These are phyloP conservation scores for Chalciporus sp. DNA, from an alignment of 1,284 basidiomycete species.

Conservation along the genomic window DNA sequence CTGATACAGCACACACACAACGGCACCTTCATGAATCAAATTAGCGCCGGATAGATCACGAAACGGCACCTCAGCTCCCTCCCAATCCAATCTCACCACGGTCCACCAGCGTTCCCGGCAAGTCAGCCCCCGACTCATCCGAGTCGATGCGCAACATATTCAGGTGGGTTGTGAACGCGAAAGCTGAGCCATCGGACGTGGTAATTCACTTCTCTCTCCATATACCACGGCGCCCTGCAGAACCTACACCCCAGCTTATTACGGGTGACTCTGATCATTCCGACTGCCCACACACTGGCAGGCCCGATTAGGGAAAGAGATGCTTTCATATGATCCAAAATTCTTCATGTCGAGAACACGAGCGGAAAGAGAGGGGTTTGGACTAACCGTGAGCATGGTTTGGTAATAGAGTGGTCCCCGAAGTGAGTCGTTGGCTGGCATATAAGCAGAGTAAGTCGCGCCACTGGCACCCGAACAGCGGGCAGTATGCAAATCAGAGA, in stretches of 20 bases:
- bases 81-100: not conserved
- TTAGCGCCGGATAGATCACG: not conserved
- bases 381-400: slow-evolving; percentile 31
- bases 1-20: slow-evolving; percentile 12
- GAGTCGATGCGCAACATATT: not conserved
- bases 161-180: slow-evolving; percentile 7
- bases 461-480: too few species aligned
- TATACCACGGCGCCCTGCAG: slow-evolving; percentile 44
- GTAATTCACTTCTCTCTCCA: slow-evolving; percentile 49
- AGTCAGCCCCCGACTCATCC: not conserved
- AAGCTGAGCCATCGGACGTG: slow-evolving; percentile 26
- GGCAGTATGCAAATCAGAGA: too few species aligned
- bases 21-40: slow-evolving; percentile 1
- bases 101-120: too few species aligned
- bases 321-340: slow-evolving; percentile 23
- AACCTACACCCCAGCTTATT: too few species aligned
- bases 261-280: too few species aligned
- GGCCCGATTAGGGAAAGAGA: too few species aligned
- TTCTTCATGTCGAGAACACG: slow-evolving; percentile 32
- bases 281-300: too few species aligned
- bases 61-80: not conserved
- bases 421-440: too few species aligned
- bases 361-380: slow-evolving; percentile 28
- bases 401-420: slow-evolving; percentile 51
- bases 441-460: too few species aligned